Evolutionary conservation across 139 green algal genomes (phyloP), one percentile per base, ranked within the genome.

Genomic region (Chlorella sorokiniana): DNA sequence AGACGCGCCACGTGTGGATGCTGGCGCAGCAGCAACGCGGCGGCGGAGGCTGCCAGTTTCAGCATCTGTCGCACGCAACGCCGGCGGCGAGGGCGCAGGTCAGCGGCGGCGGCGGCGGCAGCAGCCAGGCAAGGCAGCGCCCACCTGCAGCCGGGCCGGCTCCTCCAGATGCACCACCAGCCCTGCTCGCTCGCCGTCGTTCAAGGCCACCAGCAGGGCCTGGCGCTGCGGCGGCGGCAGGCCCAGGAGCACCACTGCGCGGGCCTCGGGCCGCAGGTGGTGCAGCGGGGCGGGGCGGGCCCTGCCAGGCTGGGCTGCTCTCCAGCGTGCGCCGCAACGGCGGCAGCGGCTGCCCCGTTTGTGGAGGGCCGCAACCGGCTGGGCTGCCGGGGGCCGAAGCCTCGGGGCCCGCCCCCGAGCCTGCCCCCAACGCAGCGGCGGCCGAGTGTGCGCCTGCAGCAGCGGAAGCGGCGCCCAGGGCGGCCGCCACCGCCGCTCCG

Each of bases 211-310:
- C 73, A 79, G 73, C 27, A 68, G 8, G 11, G 54, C 37, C 37
- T 68, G 54, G 52, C 73, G 73, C 73, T 79, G 73, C 54, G 51
- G 33, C 0, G 27, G 37, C 9, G 73, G 38, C 54, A 56, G 38
- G 73, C 73, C 54, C 10, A 79, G 27, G 10, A 79, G 37, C 52
- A 79, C 23, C 33, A 20, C 73, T 18, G 54, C 73, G 0, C 73
- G 73, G 25, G 73, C 52, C 27, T 79, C 73, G 4, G 73, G 73
- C 54, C 38, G 35, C 54, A 79, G 54, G 73, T 54, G 54, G 54
- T 41, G 23, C 18, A 69, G 27, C 11, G 54, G 38, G 7, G 67
- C 10, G 38, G 67, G 54, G 38, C 27, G 11, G 67, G 56, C 14
- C 11, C 48, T 16, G 48, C 48, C 48, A 11, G 48, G 14, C 48